These are phyloP conservation scores for Blastobotrys proliferans DNA, from an alignment of 1,139 yeast genomes.

Conservation along the genomic window DNA sequence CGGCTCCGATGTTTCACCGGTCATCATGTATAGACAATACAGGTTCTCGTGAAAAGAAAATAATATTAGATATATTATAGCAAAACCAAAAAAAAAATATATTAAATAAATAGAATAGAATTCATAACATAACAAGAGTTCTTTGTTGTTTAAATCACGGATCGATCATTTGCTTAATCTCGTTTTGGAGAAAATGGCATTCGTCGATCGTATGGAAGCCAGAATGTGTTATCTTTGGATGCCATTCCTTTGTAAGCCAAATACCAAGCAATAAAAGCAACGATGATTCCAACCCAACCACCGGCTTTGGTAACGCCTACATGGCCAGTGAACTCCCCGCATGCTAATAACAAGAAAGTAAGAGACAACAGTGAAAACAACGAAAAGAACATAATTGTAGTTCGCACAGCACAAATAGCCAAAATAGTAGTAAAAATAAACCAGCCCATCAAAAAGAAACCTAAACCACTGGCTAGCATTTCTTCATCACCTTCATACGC, in stretches of 20 bases:
- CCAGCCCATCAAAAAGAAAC: constrained; percentile 77
- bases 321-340: constrained; percentile 50
- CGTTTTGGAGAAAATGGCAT: no score
- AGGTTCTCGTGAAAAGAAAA: no score
- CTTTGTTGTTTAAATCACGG: no score
- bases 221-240: constrained; percentile 11
- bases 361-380: constrained; percentile 61
- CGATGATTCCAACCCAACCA: constrained; percentile 75
- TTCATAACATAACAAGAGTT: no score
- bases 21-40: no score
- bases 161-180: no score
- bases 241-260: constrained; percentile 56
- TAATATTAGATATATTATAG: no score
- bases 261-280: constrained; percentile 85
- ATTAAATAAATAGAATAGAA: no score
- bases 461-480: constrained; percentile 55
- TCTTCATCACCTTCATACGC: constrained; percentile 46
- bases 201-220: constrained; percentile 8
- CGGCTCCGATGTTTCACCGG: no score
- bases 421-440: constrained; percentile 69
- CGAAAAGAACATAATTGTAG: constrained; percentile 71
- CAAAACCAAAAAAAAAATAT: no score
- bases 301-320: constrained; percentile 56
- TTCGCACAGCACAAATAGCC: constrained; percentile 64
- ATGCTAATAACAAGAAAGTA: constrained; percentile 64